Percentiles rank a stretch among this genome's conserved stretches.
These are phyloP conservation scores for Mucor circinelloides DNA, from an alignment of 371 early-diverging fungal genomes.

Conservation along the genomic window DNA sequence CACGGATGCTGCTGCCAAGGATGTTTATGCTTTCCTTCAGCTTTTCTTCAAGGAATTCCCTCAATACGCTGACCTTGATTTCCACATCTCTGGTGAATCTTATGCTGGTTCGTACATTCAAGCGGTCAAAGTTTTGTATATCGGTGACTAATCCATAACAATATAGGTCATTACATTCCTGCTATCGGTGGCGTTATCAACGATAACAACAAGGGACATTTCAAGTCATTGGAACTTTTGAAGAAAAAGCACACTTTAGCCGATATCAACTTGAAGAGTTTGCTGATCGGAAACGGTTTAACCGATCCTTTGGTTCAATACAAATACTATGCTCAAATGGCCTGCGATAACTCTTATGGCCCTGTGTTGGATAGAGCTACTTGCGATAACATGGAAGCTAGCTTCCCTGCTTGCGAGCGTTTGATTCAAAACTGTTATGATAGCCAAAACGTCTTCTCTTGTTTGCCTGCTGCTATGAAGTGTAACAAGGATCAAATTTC, in stretches of 20 bases:
- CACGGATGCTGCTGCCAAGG: slow-evolving; percentile 65
- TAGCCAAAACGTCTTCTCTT: slow-evolving; percentile 68
- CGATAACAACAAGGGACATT: slow-evolving; percentile 62
- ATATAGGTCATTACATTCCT: slow-evolving; percentile 77
- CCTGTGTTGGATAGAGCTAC: slow-evolving; percentile 67
- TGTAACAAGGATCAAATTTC: slow-evolving; percentile 78
- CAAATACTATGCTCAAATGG: slow-evolving; percentile 88
- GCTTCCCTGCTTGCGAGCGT: slow-evolving; percentile 76
- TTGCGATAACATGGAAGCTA: slow-evolving; percentile 73
- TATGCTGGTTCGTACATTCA: slow-evolving; percentile 6
- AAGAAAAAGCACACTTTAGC: slow-evolving; percentile 46
- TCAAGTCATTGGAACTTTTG: slow-evolving; percentile 34
- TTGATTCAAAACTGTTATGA: slow-evolving; percentile 87
- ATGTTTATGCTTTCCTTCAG: slow-evolving; percentile 80
- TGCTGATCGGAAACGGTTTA: slow-evolving; percentile 92
- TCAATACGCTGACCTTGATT: slow-evolving; percentile 58
- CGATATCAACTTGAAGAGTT: slow-evolving; percentile 71
- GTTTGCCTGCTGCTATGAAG: slow-evolving; percentile 86
- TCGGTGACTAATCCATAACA: not conserved
- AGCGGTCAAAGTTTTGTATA: not conserved
- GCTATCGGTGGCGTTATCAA: slow-evolving; percentile 75
- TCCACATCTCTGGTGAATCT: slow-evolving; percentile 61
- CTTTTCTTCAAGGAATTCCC: slow-evolving; percentile 64
- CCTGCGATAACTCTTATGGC: slow-evolving; percentile 76
- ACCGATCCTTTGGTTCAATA: slow-evolving; percentile 91